These are phyloP conservation scores for Collybia sordida DNA, from an alignment of 768 basidiomycete genomes.

Conservation along the genomic window DNA sequence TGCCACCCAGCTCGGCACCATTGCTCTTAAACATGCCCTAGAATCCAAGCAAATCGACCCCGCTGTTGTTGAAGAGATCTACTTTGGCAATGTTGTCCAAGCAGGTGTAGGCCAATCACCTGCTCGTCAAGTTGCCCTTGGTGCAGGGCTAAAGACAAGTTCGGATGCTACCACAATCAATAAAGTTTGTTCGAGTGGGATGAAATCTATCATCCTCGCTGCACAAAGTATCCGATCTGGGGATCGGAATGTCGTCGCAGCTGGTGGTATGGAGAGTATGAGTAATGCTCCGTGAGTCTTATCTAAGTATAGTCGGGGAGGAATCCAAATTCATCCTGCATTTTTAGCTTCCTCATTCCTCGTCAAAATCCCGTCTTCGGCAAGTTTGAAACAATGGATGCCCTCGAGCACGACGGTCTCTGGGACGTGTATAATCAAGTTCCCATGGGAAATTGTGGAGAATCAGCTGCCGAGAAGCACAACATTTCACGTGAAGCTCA, in stretches of 20 bases:
- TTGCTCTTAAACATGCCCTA: slow-evolving; percentile 90
- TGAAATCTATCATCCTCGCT: slow-evolving; percentile 95
- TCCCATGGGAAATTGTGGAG: slow-evolving; percentile 98
- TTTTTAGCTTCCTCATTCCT: slow-evolving; percentile 73
- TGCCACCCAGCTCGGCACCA: slow-evolving; percentile 86
- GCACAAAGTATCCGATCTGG: slow-evolving; percentile 89
- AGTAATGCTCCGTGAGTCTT: slow-evolving; percentile 91
- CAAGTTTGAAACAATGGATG: slow-evolving; percentile 84
- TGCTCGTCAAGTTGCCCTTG: slow-evolving; percentile 96
- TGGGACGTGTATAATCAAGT: slow-evolving; percentile 98
- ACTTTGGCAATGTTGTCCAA: slow-evolving; percentile 97
- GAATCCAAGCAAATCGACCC: slow-evolving; percentile 79
- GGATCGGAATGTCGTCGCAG: slow-evolving; percentile 81
- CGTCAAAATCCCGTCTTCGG: slow-evolving; percentile 85
- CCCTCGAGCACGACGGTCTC: slow-evolving; percentile 89
- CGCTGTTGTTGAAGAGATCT: slow-evolving; percentile 88
- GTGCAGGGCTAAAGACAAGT: slow-evolving; percentile 74
- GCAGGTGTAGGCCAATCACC: slow-evolving; percentile 97
- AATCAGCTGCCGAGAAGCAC: slow-evolving; percentile 79
- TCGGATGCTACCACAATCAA: slow-evolving; percentile 99
- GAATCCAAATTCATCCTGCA: not conserved
- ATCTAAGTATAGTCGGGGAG: not conserved
- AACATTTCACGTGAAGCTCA: slow-evolving; percentile 83
- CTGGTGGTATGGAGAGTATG: slow-evolving; percentile 99
- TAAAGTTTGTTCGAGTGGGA: slow-evolving; percentile 98